phyloP scores from a whole-genome alignment of 805 yeast genomes.

The Saccharomycopsis sp. region DNA sequence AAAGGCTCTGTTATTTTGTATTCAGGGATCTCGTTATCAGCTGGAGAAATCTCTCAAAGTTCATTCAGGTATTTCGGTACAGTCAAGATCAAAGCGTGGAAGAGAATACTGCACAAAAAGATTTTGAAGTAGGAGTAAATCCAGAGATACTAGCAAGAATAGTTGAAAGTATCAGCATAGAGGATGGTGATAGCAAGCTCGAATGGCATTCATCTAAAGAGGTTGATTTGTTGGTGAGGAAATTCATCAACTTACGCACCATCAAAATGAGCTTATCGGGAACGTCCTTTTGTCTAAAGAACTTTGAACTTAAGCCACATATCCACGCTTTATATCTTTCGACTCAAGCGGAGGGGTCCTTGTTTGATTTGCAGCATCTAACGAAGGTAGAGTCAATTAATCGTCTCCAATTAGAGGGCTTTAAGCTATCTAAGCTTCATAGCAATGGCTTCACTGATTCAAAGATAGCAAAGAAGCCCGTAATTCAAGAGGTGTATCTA shows the following conservation, averaged over 20 bases:
- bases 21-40: not conserved
- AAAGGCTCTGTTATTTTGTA: not conserved
- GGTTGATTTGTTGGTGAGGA: conserved; percentile 1
- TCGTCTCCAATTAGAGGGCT: conserved; percentile 11
- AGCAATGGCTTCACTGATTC: not conserved
- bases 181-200: conserved; percentile 4
- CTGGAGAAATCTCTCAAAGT: not conserved
- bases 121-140: not conserved
- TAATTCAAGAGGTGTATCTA: conserved; percentile 3
- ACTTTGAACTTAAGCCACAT: conserved; percentile 3
- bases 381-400: conserved; percentile 3
- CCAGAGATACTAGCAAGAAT: not conserved
- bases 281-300: conserved; percentile 14
- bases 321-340: conserved; percentile 5
- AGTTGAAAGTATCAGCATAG: not conserved
- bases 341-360: conserved; percentile 6
- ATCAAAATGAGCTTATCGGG: conserved; percentile 9
- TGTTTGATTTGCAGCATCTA: conserved; percentile 15
- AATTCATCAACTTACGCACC: not conserved
- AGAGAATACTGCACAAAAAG: no score
- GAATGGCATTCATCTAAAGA: conserved; percentile 13
- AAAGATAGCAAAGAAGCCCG: not conserved
- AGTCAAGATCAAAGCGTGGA: not conserved
- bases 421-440: conserved; percentile 4
- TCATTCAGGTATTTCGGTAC: not conserved